These are phyloP conservation scores for Trypanosoma boissoni DNA, from an alignment of 208 protist genomes.

Conservation along the genomic window DNA sequence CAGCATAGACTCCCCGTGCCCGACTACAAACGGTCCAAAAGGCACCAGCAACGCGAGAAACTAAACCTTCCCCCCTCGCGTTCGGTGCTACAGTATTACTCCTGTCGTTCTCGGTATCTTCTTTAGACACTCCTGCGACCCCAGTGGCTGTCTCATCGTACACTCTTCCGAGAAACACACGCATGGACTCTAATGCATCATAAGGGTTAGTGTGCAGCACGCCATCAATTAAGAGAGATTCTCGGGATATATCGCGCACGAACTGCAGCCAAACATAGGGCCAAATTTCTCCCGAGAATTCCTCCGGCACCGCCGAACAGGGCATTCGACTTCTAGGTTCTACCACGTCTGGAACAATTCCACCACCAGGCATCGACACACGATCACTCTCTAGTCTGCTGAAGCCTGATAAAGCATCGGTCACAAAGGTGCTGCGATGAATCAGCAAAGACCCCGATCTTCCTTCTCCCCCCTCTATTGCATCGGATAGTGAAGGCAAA, in stretches of 20 bases:
- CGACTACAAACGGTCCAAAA: neutral
- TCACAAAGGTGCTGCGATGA: constrained; percentile 10
- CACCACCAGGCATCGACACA: neutral
- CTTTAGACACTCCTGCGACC: neutral
- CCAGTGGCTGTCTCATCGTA: constrained; percentile 2
- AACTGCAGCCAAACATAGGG: constrained; percentile 26
- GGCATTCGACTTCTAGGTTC: neutral
- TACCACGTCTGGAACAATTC: neutral
- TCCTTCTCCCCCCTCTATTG: constrained; percentile 4
- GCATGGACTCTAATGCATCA: constrained; percentile 12
- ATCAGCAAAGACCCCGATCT: constrained; percentile 17
- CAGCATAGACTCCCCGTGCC: neutral
- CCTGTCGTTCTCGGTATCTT: neutral
- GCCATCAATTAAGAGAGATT: constrained; percentile 17
- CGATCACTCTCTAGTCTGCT: neutral
- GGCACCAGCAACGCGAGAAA: neutral
- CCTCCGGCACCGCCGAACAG: neutral
- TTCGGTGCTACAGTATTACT: neutral
- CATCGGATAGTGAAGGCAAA: constrained; percentile 17
- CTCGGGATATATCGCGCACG: constrained; percentile 20
- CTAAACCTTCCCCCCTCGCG: neutral
- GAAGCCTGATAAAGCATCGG: constrained; percentile 16
- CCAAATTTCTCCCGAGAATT: constrained; percentile 14
- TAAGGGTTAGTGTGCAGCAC: neutral
- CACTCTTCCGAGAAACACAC: constrained; percentile 6